A percentile compares a stretch with the other conserved stretches of the same genome.
Conservation (phyloP, 345 rosid genomes). For the Euphorbia lathyris region DNA sequence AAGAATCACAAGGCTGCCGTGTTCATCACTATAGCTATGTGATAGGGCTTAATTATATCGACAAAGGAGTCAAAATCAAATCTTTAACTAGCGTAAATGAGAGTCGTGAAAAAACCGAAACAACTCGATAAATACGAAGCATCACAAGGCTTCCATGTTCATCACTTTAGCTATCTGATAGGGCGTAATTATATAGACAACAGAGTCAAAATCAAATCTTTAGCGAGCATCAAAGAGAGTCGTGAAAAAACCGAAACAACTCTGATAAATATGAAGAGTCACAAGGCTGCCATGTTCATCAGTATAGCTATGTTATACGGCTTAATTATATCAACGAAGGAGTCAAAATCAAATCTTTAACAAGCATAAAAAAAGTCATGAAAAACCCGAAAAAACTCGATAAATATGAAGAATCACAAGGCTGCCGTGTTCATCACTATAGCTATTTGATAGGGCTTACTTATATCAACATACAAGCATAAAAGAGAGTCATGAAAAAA, state of each 20-base stretch:
- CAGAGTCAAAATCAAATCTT: no score
- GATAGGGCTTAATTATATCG: background rate
- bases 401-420: background rate
- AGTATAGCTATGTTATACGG: background rate
- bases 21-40: background rate
- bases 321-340: background rate
- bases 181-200: background rate
- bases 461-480: background rate
- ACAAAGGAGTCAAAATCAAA: no score
- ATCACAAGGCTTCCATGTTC: constrained; percentile 27
- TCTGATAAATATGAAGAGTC: constrained; percentile 3
- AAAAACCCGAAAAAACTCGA: no score
- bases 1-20: background rate
- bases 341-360: no score
- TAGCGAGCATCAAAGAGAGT: constrained; percentile 3
- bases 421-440: background rate
- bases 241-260: background rate
- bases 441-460: background rate
- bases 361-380: no score
- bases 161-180: background rate
- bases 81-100: background rate
- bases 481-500: constrained; percentile 2
- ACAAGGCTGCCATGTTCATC: constrained; percentile 25
- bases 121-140: background rate
- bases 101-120: constrained; percentile 3